Percentiles rank a stretch among this genome's conserved stretches.
Evolutionary conservation across 2,329 filamentous ascomycete genomes (phyloP).

Genomic region (Nemania sp.): DNA sequence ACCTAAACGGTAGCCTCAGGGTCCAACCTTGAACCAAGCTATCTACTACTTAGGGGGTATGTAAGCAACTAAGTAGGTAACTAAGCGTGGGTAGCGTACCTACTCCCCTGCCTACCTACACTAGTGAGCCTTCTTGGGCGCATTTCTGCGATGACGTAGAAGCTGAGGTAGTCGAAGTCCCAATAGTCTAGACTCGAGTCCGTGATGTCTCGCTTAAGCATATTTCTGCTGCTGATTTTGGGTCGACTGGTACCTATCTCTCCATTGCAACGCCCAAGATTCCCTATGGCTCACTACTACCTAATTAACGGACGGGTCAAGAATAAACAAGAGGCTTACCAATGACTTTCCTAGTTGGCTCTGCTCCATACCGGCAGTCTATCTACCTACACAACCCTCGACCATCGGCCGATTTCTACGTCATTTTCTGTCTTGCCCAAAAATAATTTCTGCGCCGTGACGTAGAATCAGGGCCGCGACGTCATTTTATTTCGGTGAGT

Average conservation of each 20-base stretch:
- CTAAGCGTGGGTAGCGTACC: too few relatives aligned
- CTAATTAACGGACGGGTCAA: background rate
- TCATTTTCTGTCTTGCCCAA: background rate
- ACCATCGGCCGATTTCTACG: conserved; percentile 24
- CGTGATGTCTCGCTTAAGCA: conserved; percentile 23
- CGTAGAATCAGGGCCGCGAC: conserved; percentile 19
- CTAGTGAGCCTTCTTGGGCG: background rate
- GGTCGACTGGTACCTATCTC: background rate
- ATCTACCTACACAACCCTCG: background rate
- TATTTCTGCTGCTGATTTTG: background rate
- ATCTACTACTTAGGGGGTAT: background rate
- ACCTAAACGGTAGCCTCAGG: conserved; percentile 27
- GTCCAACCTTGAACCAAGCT: conserved; percentile 26
- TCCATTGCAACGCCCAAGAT: background rate
- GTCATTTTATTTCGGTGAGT: conserved; percentile 38
- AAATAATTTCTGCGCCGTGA: conserved; percentile 29
- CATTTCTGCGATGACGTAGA: conserved; percentile 22
- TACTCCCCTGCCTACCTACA: too few relatives aligned
- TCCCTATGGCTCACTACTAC: too few relatives aligned
- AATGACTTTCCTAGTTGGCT: conserved; percentile 12
- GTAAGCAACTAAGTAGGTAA: too few relatives aligned
- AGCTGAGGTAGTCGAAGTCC: conserved; percentile 3
- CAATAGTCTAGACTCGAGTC: conserved; percentile 16
- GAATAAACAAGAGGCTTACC: conserved; percentile 9
- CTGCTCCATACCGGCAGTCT: conserved; percentile 14